Percentiles rank a stretch among this genome's conserved stretches.
Evolutionary conservation across 306 rosid species (phyloP).

Genomic region (Phaseolus lunatus): DNA sequence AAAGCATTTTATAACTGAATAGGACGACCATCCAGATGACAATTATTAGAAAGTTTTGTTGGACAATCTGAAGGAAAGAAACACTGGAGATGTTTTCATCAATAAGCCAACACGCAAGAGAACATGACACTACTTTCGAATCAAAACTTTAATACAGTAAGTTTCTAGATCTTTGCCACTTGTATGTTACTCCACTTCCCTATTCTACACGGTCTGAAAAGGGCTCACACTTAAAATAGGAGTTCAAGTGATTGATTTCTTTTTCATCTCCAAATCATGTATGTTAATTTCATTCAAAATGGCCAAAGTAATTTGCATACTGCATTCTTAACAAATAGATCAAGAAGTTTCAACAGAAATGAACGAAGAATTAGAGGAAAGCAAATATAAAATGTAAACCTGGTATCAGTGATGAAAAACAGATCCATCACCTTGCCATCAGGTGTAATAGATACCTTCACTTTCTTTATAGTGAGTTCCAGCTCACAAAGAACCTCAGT

Average conservation of each 20-base stretch:
- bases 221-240: no score
- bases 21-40: not conserved
- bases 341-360: slow-evolving; percentile 9
- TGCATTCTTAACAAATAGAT: not conserved
- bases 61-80: no score
- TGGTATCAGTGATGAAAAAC: slow-evolving; percentile 89
- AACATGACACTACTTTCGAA: no score
- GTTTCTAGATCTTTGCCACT: no score
- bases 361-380: not conserved
- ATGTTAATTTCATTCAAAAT: not conserved
- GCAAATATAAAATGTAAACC: slow-evolving; percentile 56
- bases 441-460: slow-evolving; percentile 95
- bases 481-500: slow-evolving; percentile 85
- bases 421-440: slow-evolving; percentile 95
- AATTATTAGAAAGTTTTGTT: not conserved
- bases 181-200: no score
- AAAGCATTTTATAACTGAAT: not conserved
- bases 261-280: not conserved
- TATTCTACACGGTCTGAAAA: no score
- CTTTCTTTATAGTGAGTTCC: slow-evolving; percentile 84
- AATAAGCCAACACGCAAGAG: no score
- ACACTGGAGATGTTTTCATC: no score
- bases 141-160: no score
- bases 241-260: not conserved
- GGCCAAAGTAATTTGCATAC: not conserved